Base-by-base conservation (phyloP, 1,284 basidiomycete species). In the Abortiporus biennis region DNA sequence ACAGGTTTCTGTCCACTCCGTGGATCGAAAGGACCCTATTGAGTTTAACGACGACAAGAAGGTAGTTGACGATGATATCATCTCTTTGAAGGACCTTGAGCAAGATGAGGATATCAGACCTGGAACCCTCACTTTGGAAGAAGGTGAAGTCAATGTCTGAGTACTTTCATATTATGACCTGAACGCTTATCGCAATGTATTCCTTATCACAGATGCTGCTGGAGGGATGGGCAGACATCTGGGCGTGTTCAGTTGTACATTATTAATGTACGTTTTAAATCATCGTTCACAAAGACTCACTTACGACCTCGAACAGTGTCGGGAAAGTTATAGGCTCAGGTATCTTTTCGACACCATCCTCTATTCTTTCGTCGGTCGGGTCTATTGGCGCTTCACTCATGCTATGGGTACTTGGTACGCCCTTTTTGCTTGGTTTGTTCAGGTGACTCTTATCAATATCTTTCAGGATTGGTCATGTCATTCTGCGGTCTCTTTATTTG, bases 341-440 rank as follows among this genome's bases (percentile, higher is more conserved):
- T 5, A 77, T 80, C 44, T 81, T 81, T 58, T 77, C 78, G 1
- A 80, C 78, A 0, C 76, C 78, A 0, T 76, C 76, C 0, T 76
- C 73, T 0, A 80, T 81, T 50, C 66, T 88, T 20, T 67, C 67
- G 19, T 71, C 77, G 1, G 76, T 78, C 0, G 84, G 83, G 24
- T 80, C 81, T 5, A 65, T 75, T 3, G 85, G 84, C 6, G 65
- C 81, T 25, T 67, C 78, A 0, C 65, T 85, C 27, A 57, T 78
- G 36, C 79, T 85, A 68, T 88, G 85, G 85, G 62, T 85, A 16
- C 58, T 84, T 15, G n/a, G n/a, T n/a, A n/a, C n/a, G n/a, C n/a
- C n/a, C n/a, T n/a, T n/a, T n/a, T n/a, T n/a, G n/a, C n/a, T n/a
- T n/a, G n/a, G n/a, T n/a, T n/a, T n/a, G n/a, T n/a, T n/a, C n/a